Evolutionary conservation across 1,284 basidiomycete species (phyloP).

Genomic region (Apiotrichum porosum): DNA sequence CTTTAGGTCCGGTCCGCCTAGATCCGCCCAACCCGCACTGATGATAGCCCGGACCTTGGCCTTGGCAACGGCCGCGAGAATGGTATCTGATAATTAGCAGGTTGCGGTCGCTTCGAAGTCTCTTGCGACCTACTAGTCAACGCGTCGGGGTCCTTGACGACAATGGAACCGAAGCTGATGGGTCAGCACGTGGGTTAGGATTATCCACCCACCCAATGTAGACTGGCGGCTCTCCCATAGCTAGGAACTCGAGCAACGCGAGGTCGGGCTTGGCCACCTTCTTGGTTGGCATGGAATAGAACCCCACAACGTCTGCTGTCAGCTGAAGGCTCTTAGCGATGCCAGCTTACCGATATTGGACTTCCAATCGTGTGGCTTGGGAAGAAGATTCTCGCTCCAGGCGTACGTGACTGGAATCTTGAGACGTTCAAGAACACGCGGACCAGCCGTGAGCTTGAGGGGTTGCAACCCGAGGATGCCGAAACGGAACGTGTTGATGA

Average conservation of each 20-base stretch:
- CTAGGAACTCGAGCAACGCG: conserved; percentile 53
- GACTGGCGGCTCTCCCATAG: conserved; percentile 55
- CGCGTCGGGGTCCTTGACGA: conserved; percentile 56
- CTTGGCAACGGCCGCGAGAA: conserved; percentile 57
- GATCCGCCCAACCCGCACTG: conserved; percentile 61
- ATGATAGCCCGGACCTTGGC: conserved; percentile 59
- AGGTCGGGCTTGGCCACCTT: conserved; percentile 52
- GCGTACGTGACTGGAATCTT: conserved; percentile 67
- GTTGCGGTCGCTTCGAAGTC: neutral
- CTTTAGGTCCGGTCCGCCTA: conserved; percentile 49
- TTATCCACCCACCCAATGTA: conserved; percentile 55
- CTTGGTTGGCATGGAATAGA: conserved; percentile 54
- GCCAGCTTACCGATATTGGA: conserved; percentile 58
- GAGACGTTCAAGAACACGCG: conserved; percentile 56
- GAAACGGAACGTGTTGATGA: conserved; percentile 60
- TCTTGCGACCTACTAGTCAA: conserved; percentile 50
- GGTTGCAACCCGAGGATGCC: conserved; percentile 54
- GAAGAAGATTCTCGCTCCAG: conserved; percentile 61
- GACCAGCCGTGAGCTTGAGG: conserved; percentile 54
- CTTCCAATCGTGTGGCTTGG: conserved; percentile 62
- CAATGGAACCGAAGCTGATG: conserved; percentile 61
- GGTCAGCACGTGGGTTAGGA: neutral
- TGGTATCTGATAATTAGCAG: conserved; percentile 48
- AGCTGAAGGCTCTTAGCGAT: no score
- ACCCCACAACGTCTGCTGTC: conserved; percentile 59